Evolutionary conservation across 345 rosid genomes (phyloP).

Genomic region (Gynandropsis gynandra): DNA sequence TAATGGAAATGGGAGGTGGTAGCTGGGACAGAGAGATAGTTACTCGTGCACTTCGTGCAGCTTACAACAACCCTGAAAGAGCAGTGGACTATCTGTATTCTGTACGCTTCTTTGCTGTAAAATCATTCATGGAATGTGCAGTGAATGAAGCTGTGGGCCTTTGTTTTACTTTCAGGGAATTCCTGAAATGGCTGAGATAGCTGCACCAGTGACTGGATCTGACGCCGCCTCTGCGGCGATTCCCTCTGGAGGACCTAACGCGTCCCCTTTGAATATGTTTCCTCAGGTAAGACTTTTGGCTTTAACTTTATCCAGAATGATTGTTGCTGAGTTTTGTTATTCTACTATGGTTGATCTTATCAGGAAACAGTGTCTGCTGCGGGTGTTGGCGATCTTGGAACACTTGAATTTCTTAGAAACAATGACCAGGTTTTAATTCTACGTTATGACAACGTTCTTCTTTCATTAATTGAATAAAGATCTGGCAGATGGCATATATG

Average conservation of each 20-base stretch:
- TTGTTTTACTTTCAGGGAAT: constrained; percentile 59
- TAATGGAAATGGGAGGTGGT: constrained; percentile 97
- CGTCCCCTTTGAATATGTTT: constrained; percentile 90
- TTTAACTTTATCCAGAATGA: constrained; percentile 3
- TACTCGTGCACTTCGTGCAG: constrained; percentile 89
- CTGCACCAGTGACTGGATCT: constrained; percentile 59
- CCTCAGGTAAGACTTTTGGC: constrained; percentile 54
- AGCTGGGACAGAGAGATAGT: constrained; percentile 95
- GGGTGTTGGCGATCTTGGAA: constrained; percentile 57
- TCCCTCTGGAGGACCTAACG: constrained; percentile 71
- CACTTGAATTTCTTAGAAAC: constrained; percentile 87
- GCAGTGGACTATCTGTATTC: constrained; percentile 97
- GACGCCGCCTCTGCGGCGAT: constrained; percentile 54
- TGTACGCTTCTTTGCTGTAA: constrained; percentile 34
- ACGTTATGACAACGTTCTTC: constrained; percentile 1
- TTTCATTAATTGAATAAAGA: neutral
- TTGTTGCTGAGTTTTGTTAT: constrained; percentile 14
- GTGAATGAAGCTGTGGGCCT: constrained; percentile 18
- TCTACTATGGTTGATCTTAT: constrained; percentile 13
- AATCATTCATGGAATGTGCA: constrained; percentile 1
- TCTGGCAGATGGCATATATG: constrained; percentile 6
- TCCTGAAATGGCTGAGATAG: constrained; percentile 74
- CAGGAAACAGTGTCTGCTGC: constrained; percentile 69
- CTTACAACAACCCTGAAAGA: constrained; percentile 95
- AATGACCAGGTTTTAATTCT: constrained; percentile 68